Evolutionary conservation across 2,329 filamentous ascomycete species (phyloP).

Genomic region (Esteya vermicola): DNA sequence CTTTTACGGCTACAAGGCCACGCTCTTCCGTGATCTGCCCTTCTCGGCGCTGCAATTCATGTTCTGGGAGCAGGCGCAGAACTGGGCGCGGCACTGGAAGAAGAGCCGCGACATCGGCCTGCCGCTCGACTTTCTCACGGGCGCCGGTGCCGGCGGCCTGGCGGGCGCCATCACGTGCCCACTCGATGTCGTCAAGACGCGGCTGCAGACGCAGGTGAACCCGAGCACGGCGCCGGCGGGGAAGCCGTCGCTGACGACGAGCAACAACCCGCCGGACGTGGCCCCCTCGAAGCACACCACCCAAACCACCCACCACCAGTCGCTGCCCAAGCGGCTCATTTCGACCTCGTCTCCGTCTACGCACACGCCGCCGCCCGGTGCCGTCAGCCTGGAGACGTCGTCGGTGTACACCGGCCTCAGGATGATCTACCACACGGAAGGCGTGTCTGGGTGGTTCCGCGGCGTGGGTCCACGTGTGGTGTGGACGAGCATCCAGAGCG

Average conservation of each 20-base stretch:
- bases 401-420: constrained; percentile 73
- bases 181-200: constrained; percentile 92
- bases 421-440: constrained; percentile 84
- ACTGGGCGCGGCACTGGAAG: constrained; percentile 64
- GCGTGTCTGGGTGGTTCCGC: constrained; percentile 79
- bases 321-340: constrained; percentile 53
- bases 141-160: constrained; percentile 77
- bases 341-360: constrained; percentile 85
- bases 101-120: constrained; percentile 74
- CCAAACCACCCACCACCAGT: constrained; percentile 12
- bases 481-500: constrained; percentile 95
- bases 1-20: constrained; percentile 96
- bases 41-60: constrained; percentile 96
- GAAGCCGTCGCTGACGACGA: constrained; percentile 5
- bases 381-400: constrained; percentile 72
- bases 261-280: constrained; percentile 4
- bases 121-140: constrained; percentile 74
- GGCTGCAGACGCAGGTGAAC: constrained; percentile 80
- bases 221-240: constrained; percentile 11
- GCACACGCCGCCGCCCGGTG: constrained; percentile 63
- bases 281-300: constrained; percentile 6
- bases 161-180: constrained; percentile 92
- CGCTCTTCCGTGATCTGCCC: constrained; percentile 82
- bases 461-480: constrained; percentile 85
- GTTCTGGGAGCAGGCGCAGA: constrained; percentile 91